A percentile compares a stretch with the other conserved stretches of the same genome.
phyloP scores from a whole-genome alignment of 345 rosid genomes.

The Camelina hispida region DNA sequence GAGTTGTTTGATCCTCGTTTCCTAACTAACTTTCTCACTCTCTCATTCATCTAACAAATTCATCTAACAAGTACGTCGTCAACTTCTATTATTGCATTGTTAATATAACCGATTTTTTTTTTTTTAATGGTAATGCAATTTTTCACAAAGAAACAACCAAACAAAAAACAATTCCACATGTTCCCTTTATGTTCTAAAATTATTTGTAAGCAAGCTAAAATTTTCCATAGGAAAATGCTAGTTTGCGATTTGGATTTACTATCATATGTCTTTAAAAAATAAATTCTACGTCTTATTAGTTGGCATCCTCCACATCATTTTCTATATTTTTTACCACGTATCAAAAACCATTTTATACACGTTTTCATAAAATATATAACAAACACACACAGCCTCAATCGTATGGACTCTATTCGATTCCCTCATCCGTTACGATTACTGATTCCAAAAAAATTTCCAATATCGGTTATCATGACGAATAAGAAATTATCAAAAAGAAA shows the following conservation, averaged over 20 bases:
- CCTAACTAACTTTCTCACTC: no score
- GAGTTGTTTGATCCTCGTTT: no score
- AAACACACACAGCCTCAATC: slow-evolving; percentile 15
- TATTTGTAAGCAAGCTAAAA: not conserved
- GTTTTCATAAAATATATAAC: slow-evolving; percentile 14
- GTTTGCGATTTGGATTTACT: slow-evolving; percentile 3
- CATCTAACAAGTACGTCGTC: no score
- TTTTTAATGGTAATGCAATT: no score
- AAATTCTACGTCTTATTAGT: not conserved
- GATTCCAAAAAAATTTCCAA: no score
- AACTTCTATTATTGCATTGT: no score
- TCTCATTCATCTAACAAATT: no score
- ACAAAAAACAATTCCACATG: not conserved
- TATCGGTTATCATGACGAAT: no score
- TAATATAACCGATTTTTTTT: no score
- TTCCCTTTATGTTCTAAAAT: not conserved
- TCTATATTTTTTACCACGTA: not conserved
- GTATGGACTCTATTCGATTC: slow-evolving; percentile 14
- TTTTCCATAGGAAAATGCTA: not conserved
- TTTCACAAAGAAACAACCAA: no score
- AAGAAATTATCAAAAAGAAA: no score
- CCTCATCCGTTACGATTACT: slow-evolving; percentile 19
- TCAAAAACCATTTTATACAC: slow-evolving; percentile 2
- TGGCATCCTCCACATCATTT: slow-evolving; percentile 16
- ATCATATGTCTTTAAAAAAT: not conserved